phyloP scores from a whole-genome alignment of 495 filamentous ascomycete genomes.

The Melanomma pulvis-pyrius region DNA sequence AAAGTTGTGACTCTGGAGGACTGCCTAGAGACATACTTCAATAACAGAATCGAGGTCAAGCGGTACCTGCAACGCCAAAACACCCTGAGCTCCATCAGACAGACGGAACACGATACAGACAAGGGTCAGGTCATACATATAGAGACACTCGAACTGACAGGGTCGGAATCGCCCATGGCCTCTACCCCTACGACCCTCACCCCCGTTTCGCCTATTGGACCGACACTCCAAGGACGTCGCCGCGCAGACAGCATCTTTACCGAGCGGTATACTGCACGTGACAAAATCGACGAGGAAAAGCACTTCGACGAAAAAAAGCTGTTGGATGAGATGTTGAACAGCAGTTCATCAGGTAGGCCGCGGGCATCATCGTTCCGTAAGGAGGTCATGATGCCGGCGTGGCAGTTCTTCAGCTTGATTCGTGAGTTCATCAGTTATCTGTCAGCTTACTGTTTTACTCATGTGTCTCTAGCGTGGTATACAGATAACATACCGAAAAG shows the following conservation, averaged over 20 bases:
- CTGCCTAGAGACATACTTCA: slow-evolving; percentile 92
- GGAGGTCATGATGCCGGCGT: slow-evolving; percentile 93
- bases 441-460: slow-evolving; percentile 46
- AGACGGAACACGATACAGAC: slow-evolving; percentile 51
- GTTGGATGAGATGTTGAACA: slow-evolving; percentile 35
- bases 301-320: slow-evolving; percentile 45
- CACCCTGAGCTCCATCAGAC: slow-evolving; percentile 56
- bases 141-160: slow-evolving; percentile 59
- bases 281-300: slow-evolving; percentile 24
- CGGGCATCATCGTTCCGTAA: slow-evolving; percentile 63
- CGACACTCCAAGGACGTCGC: slow-evolving; percentile 37
- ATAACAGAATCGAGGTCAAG: slow-evolving; percentile 88
- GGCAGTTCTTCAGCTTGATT: slow-evolving; percentile 94
- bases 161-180: slow-evolving; percentile 48
- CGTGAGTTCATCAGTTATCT: slow-evolving; percentile 54
- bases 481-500: slow-evolving; percentile 70
- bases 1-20: slow-evolving; percentile 77
- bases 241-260: slow-evolving; percentile 66
- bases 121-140: slow-evolving; percentile 59
- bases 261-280: slow-evolving; percentile 55
- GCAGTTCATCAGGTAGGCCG: slow-evolving; percentile 28
- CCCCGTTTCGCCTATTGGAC: slow-evolving; percentile 31
- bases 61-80: slow-evolving; percentile 69
- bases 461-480: slow-evolving; percentile 56
- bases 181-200: slow-evolving; percentile 46